A percentile compares a stretch with the other conserved stretches of the same genome.
These are phyloP conservation scores for Kurtzmaniella quercitrusa DNA, from an alignment of 1,139 yeast species.

Conservation along the genomic window DNA sequence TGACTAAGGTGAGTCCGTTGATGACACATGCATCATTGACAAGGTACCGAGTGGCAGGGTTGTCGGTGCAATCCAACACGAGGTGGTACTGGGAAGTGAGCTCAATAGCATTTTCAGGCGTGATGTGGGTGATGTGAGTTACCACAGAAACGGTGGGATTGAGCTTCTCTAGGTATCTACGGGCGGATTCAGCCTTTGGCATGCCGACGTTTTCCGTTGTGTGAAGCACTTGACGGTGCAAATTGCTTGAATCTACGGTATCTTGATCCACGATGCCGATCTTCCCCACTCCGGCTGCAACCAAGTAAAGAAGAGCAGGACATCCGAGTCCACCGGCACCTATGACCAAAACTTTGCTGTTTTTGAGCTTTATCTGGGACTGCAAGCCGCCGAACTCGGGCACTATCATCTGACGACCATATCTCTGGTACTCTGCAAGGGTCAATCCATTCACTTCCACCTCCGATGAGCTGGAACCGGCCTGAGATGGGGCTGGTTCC, in stretches of 20 bases:
- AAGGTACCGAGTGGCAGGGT: conserved; percentile 82
- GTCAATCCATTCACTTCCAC: conserved; percentile 15
- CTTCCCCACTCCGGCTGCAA: conserved; percentile 84
- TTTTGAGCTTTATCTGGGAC: conserved; percentile 57
- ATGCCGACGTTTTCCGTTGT: conserved; percentile 60
- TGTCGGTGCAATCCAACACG: conserved; percentile 90
- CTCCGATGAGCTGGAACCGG: not conserved
- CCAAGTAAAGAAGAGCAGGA: conserved; percentile 80
- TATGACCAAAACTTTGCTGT: conserved; percentile 62
- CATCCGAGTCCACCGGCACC: conserved; percentile 99
- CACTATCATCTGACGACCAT: conserved; percentile 95
- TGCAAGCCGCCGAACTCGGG: conserved; percentile 59
- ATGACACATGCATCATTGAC: conserved; percentile 82
- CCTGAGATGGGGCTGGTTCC: not conserved
- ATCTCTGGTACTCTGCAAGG: conserved; percentile 70
- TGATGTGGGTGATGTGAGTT: conserved; percentile 50
- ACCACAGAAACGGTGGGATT: conserved; percentile 64
- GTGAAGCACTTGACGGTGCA: conserved; percentile 88
- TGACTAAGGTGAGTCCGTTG: conserved; percentile 65
- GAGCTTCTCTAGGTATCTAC: conserved; percentile 41
- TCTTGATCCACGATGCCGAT: conserved; percentile 90
- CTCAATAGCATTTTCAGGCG: conserved; percentile 56
- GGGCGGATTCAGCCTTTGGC: conserved; percentile 78
- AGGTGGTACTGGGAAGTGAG: conserved; percentile 65
- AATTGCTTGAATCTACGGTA: conserved; percentile 73